Evolutionary conservation across 2,329 filamentous ascomycete genomes (phyloP), one percentile per base, ranked within the genome.

Genomic region (Talaromyces sp.): DNA sequence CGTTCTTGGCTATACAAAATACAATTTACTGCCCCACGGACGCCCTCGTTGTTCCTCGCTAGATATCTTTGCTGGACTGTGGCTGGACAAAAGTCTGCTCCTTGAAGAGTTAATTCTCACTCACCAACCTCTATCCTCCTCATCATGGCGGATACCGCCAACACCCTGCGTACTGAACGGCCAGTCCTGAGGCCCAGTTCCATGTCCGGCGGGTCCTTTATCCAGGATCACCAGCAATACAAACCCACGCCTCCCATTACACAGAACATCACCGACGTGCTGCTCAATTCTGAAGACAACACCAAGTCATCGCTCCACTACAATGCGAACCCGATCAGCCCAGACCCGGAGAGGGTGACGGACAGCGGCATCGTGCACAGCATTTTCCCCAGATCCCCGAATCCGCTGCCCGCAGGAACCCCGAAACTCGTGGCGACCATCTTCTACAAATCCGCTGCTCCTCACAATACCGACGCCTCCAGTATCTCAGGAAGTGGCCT

Each of bases 161-260:
- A 66, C 60, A 57, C 70, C 41, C 17, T 67, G 59, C 75, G 75
- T 62, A 70, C 72, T 19, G 66, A 67, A 55, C 75, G 77, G 56
- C 78, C 78, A 10, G 73, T 75, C 31, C 70, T 80, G 56, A 76
- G 75, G 52, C 77, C 77, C 63, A 75, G 66, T 61, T 71, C 71
- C 24, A 60, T 80, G 62, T 71, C 71, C 56, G 74, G 77, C 63
- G 74, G 72, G 58, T 79, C 77, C 27, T 78, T 78, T 67, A 75
- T 81, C 41, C 75, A 78, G 49, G 78, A 80, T 62, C 78, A 81
- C 62, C 77, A 80, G 64, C 78, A 81, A 61, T 81, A 81, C 64
- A 78, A 77, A 58, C 74, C 76, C 8, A 69, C 71, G 32, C 65
- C 66, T 54, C 67, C 73, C 26, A 64, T 72, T 55, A 71, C 61